phyloP scores from a whole-genome alignment of 2,329 filamentous ascomycete genomes.

The Penicillium sp. region DNA sequence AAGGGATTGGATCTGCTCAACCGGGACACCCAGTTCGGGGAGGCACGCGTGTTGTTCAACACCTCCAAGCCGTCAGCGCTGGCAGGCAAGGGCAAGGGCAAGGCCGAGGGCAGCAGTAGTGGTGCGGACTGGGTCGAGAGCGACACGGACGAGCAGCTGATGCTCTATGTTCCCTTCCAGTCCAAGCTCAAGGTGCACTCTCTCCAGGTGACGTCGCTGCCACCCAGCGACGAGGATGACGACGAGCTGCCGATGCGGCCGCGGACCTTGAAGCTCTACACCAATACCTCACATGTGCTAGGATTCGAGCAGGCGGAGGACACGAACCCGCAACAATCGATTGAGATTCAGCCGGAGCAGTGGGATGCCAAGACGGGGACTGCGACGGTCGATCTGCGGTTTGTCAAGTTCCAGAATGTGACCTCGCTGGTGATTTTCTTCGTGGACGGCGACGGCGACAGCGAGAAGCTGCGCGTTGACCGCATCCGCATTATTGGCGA shows the following conservation, averaged over 20 bases:
- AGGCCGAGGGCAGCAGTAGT: constrained; percentile 46
- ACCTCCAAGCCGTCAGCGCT: constrained; percentile 65
- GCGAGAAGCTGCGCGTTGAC: constrained; percentile 78
- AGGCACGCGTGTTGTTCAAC: constrained; percentile 75
- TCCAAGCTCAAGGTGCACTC: constrained; percentile 87
- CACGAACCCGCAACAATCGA: constrained; percentile 74
- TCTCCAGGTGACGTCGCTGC: constrained; percentile 70
- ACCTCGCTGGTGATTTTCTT: constrained; percentile 85
- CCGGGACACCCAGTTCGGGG: constrained; percentile 73
- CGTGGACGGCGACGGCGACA: constrained; percentile 77
- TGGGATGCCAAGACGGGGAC: constrained; percentile 78
- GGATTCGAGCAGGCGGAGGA: constrained; percentile 95
- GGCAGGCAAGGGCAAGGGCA: constrained; percentile 43
- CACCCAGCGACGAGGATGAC: constrained; percentile 54
- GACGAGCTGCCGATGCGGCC: constrained; percentile 80
- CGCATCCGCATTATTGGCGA: constrained; percentile 73
- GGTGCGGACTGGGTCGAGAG: constrained; percentile 81
- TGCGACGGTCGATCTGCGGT: constrained; percentile 72
- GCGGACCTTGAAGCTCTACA: constrained; percentile 79
- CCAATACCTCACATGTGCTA: constrained; percentile 84
- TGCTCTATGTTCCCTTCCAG: constrained; percentile 90
- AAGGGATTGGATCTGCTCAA: constrained; percentile 86
- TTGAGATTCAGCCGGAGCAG: constrained; percentile 72
- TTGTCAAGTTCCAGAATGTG: constrained; percentile 97
- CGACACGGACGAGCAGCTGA: constrained; percentile 94